These are phyloP conservation scores for Cladosporium sp. DNA, from an alignment of 2,329 filamentous ascomycete species.

Conservation along the genomic window DNA sequence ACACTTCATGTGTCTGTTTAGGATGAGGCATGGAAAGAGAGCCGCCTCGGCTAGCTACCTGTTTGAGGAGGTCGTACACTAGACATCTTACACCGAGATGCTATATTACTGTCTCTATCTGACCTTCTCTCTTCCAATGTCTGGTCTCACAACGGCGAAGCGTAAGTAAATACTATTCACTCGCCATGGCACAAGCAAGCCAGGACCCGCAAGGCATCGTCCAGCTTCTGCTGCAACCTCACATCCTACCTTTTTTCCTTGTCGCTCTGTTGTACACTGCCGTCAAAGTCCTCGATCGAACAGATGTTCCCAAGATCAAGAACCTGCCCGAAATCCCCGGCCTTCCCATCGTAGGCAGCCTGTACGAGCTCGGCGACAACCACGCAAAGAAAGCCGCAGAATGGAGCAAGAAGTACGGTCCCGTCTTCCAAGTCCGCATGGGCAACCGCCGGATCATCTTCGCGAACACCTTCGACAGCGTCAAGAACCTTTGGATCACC, in stretches of 20 bases:
- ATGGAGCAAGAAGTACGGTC: conserved; percentile 46
- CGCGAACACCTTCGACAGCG: conserved; percentile 73
- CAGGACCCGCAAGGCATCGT: conserved; percentile 25
- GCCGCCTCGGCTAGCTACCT: conserved; percentile 10
- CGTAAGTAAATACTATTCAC: not conserved
- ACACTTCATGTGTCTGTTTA: not conserved
- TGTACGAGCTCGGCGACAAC: conserved; percentile 42
- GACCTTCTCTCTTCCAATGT: not conserved
- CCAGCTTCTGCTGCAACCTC: conserved; percentile 32
- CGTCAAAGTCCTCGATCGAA: conserved; percentile 41
- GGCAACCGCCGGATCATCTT: conserved; percentile 72
- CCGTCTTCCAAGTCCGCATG: conserved; percentile 50
- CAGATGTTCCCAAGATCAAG: conserved; percentile 47
- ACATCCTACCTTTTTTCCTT: conserved; percentile 39
- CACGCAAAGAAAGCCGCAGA: conserved; percentile 43
- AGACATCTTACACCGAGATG: no score
- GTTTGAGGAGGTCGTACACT: not conserved
- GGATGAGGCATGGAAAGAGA: not conserved
- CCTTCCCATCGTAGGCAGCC: conserved; percentile 43
- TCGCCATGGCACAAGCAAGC: conserved; percentile 23
- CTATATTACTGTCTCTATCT: not conserved
- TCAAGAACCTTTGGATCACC: conserved; percentile 70
- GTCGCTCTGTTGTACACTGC: conserved; percentile 38
- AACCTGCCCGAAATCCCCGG: conserved; percentile 44
- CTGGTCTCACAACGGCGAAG: not conserved